Percentiles rank a stretch among this genome's conserved stretches.
Conservation (phyloP, 768 basidiomycete species). For the Mycena vulgaris region DNA sequence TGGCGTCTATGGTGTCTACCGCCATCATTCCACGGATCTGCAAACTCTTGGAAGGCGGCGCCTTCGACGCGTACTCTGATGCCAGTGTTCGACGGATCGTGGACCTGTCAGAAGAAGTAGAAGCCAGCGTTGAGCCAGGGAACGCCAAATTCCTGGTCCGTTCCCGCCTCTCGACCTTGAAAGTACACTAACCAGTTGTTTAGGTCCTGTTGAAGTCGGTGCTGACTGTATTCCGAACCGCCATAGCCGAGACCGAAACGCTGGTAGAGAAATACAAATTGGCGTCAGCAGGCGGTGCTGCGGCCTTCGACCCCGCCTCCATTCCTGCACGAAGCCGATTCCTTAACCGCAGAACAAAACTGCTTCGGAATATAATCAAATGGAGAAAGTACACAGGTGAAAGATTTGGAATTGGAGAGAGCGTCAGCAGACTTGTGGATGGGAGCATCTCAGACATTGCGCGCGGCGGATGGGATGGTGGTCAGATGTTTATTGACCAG, state of each 20-base stretch:
- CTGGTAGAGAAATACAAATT: slow-evolving; percentile 65
- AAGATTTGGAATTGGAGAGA: slow-evolving; percentile 66
- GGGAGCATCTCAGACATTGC: slow-evolving; percentile 76
- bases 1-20: slow-evolving; percentile 90
- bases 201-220: slow-evolving; percentile 75
- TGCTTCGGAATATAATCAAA: slow-evolving; percentile 78
- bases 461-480: slow-evolving; percentile 88
- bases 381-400: slow-evolving; percentile 85
- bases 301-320: slow-evolving; percentile 82
- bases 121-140: slow-evolving; percentile 78
- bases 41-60: slow-evolving; percentile 84
- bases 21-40: slow-evolving; percentile 83
- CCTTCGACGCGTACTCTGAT: slow-evolving; percentile 85
- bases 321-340: slow-evolving; percentile 81
- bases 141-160: slow-evolving; percentile 76
- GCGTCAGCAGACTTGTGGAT: slow-evolving; percentile 71
- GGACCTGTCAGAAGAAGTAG: slow-evolving; percentile 86
- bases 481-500: slow-evolving; percentile 48
- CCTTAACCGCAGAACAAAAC: slow-evolving; percentile 76
- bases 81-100: slow-evolving; percentile 72
- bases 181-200: background rate
- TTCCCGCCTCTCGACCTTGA: slow-evolving; percentile 24
- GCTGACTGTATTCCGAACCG: slow-evolving; percentile 65
- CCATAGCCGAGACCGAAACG: slow-evolving; percentile 66
- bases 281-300: slow-evolving; percentile 36